A percentile compares a stretch with the other conserved stretches of the same genome.
These are phyloP conservation scores for Fusarium algeriense DNA, from an alignment of 2,329 filamentous ascomycete genomes.

Conservation along the genomic window DNA sequence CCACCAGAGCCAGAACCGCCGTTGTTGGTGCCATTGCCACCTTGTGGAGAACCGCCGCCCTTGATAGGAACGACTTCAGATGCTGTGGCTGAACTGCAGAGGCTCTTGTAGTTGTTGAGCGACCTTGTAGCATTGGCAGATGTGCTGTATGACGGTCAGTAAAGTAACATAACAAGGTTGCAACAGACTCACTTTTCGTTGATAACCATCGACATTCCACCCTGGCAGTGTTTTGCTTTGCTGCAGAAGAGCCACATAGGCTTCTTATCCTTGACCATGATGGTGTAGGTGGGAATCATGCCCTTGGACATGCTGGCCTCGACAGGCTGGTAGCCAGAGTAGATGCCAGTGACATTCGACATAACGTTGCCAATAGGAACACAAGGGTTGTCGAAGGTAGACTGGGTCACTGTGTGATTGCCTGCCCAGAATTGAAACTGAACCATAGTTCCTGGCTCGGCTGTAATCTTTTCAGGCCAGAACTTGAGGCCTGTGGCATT, in stretches of 20 bases:
- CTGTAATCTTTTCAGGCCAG: slow-evolving; percentile 74
- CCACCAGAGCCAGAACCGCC: neutral
- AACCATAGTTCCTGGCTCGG: slow-evolving; percentile 71
- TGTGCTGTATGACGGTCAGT: slow-evolving; percentile 52
- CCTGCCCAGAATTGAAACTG: slow-evolving; percentile 75
- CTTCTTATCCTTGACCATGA: slow-evolving; percentile 75
- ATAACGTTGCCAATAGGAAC: slow-evolving; percentile 67
- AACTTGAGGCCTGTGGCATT: slow-evolving; percentile 67
- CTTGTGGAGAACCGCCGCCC: slow-evolving; percentile 28
- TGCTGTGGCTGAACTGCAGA: slow-evolving; percentile 51
- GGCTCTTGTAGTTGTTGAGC: slow-evolving; percentile 61
- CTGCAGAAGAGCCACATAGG: slow-evolving; percentile 86
- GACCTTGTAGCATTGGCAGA: slow-evolving; percentile 65
- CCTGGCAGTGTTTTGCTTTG: slow-evolving; percentile 79
- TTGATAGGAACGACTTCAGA: slow-evolving; percentile 47
- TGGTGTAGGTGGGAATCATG: slow-evolving; percentile 75
- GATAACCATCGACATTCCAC: slow-evolving; percentile 81
- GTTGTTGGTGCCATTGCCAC: slow-evolving; percentile 13
- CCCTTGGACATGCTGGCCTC: slow-evolving; percentile 62
- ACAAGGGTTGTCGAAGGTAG: slow-evolving; percentile 79
- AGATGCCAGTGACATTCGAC: slow-evolving; percentile 70
- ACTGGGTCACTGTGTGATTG: slow-evolving; percentile 86
- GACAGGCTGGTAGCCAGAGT: slow-evolving; percentile 75
- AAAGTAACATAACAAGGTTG: neutral
- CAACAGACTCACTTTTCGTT: slow-evolving; percentile 73